phyloP scores from a whole-genome alignment of 2,329 filamentous ascomycete genomes.

The Aspergillus fumigatiaffinis region DNA sequence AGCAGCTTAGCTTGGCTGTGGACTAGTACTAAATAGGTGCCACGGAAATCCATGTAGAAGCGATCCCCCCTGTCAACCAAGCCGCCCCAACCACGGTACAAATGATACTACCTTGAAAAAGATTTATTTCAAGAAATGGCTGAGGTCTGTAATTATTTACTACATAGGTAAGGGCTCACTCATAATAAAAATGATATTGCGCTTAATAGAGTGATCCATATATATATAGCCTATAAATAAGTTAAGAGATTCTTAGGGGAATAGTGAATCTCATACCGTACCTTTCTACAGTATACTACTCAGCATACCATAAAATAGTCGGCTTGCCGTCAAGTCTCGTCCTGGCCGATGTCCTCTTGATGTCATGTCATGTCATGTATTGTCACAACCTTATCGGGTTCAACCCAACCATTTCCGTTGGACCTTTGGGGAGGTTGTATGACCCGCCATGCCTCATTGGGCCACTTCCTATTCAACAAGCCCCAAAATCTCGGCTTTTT shows the following conservation, averaged over 20 bases:
- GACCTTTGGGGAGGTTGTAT: constrained; percentile 29
- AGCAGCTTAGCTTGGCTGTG: background rate
- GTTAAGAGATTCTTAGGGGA: background rate
- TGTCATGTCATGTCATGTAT: constrained; percentile 7
- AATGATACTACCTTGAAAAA: background rate
- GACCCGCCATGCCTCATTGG: constrained; percentile 32
- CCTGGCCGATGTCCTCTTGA: background rate
- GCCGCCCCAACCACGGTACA: background rate
- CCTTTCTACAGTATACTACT: background rate
- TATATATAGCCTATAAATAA: background rate
- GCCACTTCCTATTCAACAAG: constrained; percentile 30
- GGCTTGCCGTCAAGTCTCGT: background rate
- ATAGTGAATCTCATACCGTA: background rate
- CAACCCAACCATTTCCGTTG: constrained; percentile 33
- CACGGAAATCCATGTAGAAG: background rate
- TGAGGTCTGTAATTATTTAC: background rate
- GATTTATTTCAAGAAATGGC: background rate
- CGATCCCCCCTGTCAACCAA: background rate
- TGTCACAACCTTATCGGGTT: constrained; percentile 14
- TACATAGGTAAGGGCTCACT: background rate
- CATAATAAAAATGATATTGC: background rate
- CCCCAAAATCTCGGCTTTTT: constrained; percentile 15
- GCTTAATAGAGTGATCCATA: background rate
- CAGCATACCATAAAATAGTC: background rate
- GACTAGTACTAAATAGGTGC: background rate